These are phyloP conservation scores for Stipa capillata DNA, from an alignment of 176 grass and related monocot genomes.

Conservation along the genomic window DNA sequence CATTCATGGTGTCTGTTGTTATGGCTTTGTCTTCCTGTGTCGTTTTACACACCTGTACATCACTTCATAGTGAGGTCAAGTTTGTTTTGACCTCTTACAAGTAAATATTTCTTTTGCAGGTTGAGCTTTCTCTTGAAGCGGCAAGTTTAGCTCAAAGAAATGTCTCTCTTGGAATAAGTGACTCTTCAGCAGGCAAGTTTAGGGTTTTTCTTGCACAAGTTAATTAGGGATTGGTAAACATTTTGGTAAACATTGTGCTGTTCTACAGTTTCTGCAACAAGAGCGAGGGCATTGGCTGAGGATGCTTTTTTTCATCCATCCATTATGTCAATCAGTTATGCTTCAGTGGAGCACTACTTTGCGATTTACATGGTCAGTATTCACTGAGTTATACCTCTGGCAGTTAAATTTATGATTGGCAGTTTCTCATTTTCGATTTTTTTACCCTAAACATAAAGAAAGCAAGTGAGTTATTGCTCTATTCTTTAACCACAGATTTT, in stretches of 20 bases:
- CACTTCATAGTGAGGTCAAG: no score
- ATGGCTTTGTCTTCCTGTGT: not conserved
- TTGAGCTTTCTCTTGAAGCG: no score
- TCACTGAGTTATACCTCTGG: not conserved
- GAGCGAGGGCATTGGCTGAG: conserved; percentile 43
- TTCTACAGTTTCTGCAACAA: no score
- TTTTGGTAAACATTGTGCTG: no score
- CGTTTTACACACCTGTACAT: not conserved
- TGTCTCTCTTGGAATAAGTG: no score
- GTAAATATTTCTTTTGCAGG: not conserved
- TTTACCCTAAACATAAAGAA: not conserved
- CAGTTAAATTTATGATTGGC: not conserved
- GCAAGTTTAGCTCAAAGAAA: conserved; percentile 53
- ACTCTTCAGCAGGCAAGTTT: no score
- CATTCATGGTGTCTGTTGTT: not conserved
- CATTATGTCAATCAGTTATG: conserved; percentile 93
- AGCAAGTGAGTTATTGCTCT: not conserved
- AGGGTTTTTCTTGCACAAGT: no score
- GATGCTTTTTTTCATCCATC: conserved; percentile 97
- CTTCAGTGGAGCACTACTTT: conserved; percentile 96
- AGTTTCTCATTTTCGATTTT: not conserved
- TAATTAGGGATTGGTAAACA: no score
- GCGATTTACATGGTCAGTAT: conserved; percentile 97
- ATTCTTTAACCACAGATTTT: not conserved
- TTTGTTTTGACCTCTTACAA: no score